Conservation (phyloP, 2,329 filamentous ascomycete genomes). For the Calonectria fujianensis region DNA sequence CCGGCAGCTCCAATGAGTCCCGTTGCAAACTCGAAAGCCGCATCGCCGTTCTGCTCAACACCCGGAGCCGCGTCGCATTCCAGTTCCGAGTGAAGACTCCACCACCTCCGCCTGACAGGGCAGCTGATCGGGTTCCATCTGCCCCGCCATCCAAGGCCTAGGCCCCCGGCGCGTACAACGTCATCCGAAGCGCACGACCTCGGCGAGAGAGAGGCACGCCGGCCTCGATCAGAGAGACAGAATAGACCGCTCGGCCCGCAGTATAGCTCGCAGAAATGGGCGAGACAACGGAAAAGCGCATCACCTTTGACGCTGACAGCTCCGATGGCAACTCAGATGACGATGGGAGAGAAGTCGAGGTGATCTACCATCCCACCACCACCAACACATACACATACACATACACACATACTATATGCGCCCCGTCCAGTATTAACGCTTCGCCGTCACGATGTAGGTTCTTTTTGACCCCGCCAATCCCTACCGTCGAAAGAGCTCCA, state of each 20-base stretch:
- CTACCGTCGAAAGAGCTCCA: slow-evolving; percentile 80
- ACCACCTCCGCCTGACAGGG: slow-evolving; percentile 3
- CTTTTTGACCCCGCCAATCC: slow-evolving; percentile 77
- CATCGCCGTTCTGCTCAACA: not conserved
- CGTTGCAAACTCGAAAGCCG: not conserved
- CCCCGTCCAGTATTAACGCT: slow-evolving; percentile 11
- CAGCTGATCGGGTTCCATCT: slow-evolving; percentile 30
- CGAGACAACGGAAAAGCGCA: slow-evolving; percentile 48
- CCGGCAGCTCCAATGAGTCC: not conserved
- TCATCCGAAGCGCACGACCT: slow-evolving; percentile 31
- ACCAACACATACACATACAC: not conserved
- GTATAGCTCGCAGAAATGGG: slow-evolving; percentile 40
- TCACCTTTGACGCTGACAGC: slow-evolving; percentile 58
- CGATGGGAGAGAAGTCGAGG: slow-evolving; percentile 68
- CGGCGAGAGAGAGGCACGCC: not conserved
- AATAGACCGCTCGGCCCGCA: not conserved
- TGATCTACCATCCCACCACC: slow-evolving; percentile 52
- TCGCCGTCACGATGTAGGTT: slow-evolving; percentile 64
- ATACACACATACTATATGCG: not conserved
- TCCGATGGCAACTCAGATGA: slow-evolving; percentile 72
- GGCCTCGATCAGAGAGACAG: not conserved
- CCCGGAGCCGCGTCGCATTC: slow-evolving; percentile 1
- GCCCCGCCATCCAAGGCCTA: slow-evolving; percentile 34
- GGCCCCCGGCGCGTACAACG: slow-evolving; percentile 36
- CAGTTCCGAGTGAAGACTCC: slow-evolving; percentile 5